Conservation (phyloP, 2,329 filamentous ascomycete species). For the Talaromyces funiculosus region DNA sequence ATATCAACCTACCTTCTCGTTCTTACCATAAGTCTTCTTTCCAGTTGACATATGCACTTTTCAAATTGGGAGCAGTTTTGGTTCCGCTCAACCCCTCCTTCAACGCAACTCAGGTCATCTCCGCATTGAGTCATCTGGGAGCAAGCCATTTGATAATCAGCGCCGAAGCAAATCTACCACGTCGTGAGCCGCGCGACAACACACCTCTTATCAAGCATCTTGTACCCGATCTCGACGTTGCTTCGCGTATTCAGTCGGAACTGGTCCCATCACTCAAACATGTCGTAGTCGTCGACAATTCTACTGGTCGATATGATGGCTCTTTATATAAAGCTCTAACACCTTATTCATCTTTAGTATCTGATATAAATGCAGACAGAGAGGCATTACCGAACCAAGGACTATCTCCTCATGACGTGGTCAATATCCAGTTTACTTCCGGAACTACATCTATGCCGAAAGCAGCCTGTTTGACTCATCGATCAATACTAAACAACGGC, state of each 20-base stretch:
- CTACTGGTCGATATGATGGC: constrained; percentile 49
- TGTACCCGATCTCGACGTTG: constrained; percentile 42
- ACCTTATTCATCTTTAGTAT: constrained; percentile 43
- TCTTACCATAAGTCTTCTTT: constrained; percentile 13
- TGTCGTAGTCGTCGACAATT: constrained; percentile 77
- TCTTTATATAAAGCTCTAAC: constrained; percentile 40
- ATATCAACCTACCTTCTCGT: not conserved
- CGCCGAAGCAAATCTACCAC: constrained; percentile 77
- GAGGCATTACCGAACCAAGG: constrained; percentile 41
- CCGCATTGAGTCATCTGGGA: constrained; percentile 70
- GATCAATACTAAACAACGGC: constrained; percentile 88
- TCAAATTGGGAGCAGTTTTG: constrained; percentile 88
- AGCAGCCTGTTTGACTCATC: constrained; percentile 81
- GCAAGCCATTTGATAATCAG: constrained; percentile 73
- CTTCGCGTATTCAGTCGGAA: constrained; percentile 46
- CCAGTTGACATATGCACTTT: constrained; percentile 70
- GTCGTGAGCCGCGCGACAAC: constrained; percentile 57
- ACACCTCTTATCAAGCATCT: constrained; percentile 52
- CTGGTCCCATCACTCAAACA: constrained; percentile 63
- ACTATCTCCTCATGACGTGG: constrained; percentile 60
- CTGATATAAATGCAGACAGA: constrained; percentile 38
- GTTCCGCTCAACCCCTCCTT: constrained; percentile 88
- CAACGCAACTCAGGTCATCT: constrained; percentile 68
- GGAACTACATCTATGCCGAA: constrained; percentile 91
- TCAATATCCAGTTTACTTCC: constrained; percentile 96